These are phyloP conservation scores for Yarrowia keelungensis DNA, from an alignment of 805 yeast species.

Conservation along the genomic window DNA sequence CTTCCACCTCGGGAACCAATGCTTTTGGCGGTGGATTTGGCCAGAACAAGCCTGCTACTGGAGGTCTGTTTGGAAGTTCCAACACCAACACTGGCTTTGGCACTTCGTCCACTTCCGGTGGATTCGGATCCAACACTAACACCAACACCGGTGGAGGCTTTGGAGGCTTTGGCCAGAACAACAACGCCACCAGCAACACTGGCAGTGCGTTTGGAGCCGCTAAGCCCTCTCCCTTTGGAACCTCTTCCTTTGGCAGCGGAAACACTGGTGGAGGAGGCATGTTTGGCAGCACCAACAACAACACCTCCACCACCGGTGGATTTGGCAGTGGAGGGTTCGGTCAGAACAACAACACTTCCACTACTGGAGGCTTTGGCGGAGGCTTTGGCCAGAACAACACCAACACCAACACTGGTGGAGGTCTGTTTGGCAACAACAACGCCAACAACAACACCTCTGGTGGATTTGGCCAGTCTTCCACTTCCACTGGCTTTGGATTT, in stretches of 20 bases:
- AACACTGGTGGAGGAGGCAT: constrained; percentile 50
- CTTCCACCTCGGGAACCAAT: constrained; percentile 35
- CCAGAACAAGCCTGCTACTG: constrained; percentile 40
- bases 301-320: constrained; percentile 41
- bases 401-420: constrained; percentile 42
- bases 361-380: constrained; percentile 14
- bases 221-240: constrained; percentile 46
- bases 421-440: constrained; percentile 28
- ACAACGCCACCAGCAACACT: constrained; percentile 41
- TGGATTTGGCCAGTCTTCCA: constrained; percentile 18
- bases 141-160: constrained; percentile 40
- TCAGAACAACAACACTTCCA: constrained; percentile 41
- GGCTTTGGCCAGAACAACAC: constrained; percentile 43
- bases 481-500: constrained; percentile 48
- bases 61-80: constrained; percentile 43
- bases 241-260: constrained; percentile 41
- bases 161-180: constrained; percentile 42
- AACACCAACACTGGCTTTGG: constrained; percentile 38
- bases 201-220: constrained; percentile 42
- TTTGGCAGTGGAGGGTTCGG: constrained; percentile 54
- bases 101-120: constrained; percentile 28
- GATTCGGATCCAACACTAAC: constrained; percentile 41
- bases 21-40: constrained; percentile 42
- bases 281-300: constrained; percentile 50
- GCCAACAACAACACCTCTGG: constrained; percentile 4